These are phyloP conservation scores for Pythium coloratum DNA, from an alignment of 352 stramenopile species.

Conservation along the genomic window DNA sequence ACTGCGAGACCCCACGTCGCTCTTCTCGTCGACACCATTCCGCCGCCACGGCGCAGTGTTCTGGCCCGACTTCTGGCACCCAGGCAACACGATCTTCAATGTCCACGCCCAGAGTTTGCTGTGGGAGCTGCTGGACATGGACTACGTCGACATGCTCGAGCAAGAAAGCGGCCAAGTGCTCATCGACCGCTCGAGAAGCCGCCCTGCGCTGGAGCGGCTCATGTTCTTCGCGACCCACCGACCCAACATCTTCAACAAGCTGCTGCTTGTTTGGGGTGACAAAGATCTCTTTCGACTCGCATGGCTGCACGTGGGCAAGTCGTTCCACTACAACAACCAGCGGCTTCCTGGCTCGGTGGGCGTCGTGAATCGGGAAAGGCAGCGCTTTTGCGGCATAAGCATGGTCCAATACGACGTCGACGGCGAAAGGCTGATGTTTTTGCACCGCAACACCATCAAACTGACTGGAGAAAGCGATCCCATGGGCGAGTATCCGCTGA, in stretches of 20 bases:
- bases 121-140: constrained; percentile 31
- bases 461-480: constrained; percentile 37
- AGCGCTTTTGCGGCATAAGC: constrained; percentile 33
- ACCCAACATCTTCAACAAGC: constrained; percentile 26
- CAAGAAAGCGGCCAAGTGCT: constrained; percentile 36
- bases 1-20: constrained; percentile 27
- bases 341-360: constrained; percentile 27
- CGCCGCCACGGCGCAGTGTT: constrained; percentile 31
- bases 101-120: constrained; percentile 34
- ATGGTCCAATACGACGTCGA: constrained; percentile 35
- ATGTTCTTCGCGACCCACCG: constrained; percentile 27
- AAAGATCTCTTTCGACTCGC: constrained; percentile 37
- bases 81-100: constrained; percentile 39
- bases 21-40: constrained; percentile 30
- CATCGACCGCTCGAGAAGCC: constrained; percentile 21
- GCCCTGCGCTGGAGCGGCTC: constrained; percentile 21
- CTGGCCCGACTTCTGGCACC: constrained; percentile 43
- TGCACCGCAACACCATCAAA: constrained; percentile 50
- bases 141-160: constrained; percentile 35
- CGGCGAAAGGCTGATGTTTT: constrained; percentile 23
- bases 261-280: constrained; percentile 34
- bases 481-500: constrained; percentile 23
- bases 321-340: constrained; percentile 27
- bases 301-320: constrained; percentile 20
- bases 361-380: constrained; percentile 19